Conservation (phyloP, 2,329 filamentous ascomycete species). For the Fusarium domesticum region DNA sequence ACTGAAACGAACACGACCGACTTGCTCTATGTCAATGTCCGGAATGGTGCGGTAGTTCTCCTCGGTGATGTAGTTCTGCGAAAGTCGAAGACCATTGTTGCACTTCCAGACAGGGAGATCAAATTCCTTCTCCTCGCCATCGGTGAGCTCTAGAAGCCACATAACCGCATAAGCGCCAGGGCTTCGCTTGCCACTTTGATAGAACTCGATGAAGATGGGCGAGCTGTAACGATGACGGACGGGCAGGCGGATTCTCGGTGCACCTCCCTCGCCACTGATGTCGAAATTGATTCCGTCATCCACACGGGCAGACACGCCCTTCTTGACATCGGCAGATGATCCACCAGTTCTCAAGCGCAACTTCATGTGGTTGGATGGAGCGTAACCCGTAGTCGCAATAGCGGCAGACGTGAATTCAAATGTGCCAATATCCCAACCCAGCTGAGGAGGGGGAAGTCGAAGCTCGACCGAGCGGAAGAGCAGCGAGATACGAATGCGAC, state of each 20-base stretch:
- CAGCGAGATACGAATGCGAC: constrained; percentile 81
- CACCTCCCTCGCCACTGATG: constrained; percentile 42
- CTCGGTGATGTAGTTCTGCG: constrained; percentile 89
- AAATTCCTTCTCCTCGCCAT: constrained; percentile 73
- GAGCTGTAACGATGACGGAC: constrained; percentile 89
- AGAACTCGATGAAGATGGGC: constrained; percentile 85
- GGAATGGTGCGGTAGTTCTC: constrained; percentile 67
- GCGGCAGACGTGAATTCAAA: constrained; percentile 79
- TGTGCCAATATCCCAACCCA: constrained; percentile 94
- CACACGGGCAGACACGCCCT: constrained; percentile 59
- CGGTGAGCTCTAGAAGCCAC: constrained; percentile 82
- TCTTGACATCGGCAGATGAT: constrained; percentile 67
- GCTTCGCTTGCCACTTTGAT: constrained; percentile 64
- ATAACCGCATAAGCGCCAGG: constrained; percentile 74
- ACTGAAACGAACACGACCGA: constrained; percentile 77
- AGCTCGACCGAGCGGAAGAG: constrained; percentile 89
- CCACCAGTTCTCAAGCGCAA: constrained; percentile 81
- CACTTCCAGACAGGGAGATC: constrained; percentile 92
- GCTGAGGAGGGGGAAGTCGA: constrained; percentile 74
- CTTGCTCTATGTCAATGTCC: constrained; percentile 72
- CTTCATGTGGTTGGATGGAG: constrained; percentile 65
- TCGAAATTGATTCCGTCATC: constrained; percentile 52
- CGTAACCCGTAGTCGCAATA: constrained; percentile 63
- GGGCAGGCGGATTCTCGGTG: constrained; percentile 65
- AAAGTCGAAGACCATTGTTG: constrained; percentile 68